These are phyloP conservation scores for Trebouxia gelatinosa DNA, from an alignment of 163 green algal species.

Conservation along the genomic window DNA sequence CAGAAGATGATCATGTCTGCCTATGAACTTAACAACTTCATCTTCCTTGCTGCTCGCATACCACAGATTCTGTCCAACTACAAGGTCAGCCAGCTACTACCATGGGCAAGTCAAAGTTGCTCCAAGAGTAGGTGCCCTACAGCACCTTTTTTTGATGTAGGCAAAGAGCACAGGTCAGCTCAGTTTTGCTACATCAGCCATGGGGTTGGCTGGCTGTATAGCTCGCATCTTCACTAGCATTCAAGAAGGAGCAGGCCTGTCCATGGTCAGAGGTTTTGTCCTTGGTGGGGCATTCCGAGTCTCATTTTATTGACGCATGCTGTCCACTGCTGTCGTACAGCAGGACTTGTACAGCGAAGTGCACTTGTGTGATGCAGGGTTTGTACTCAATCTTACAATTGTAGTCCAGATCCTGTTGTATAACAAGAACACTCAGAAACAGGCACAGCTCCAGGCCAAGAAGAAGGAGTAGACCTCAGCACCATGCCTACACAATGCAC, in stretches of 20 bases:
- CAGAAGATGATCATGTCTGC: constrained; percentile 29
- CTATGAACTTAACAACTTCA: constrained; percentile 74
- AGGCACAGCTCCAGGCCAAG: not conserved
- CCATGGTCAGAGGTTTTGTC: constrained; percentile 75
- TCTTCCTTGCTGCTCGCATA: constrained; percentile 72
- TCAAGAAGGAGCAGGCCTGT: constrained; percentile 65
- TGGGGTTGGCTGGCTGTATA: constrained; percentile 66
- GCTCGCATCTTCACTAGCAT: constrained; percentile 82
- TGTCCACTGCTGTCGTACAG: constrained; percentile 2
- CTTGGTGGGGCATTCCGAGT: constrained; percentile 60
- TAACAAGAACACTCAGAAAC: constrained; percentile 12
- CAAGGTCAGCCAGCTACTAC: no score
- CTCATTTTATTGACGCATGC: not conserved
- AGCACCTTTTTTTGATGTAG: constrained; percentile 6
- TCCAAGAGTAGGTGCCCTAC: not conserved
- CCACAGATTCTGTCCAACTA: constrained; percentile 78
- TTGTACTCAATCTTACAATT: constrained; percentile 60
- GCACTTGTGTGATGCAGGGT: constrained; percentile 35
- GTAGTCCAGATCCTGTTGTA: constrained; percentile 61
- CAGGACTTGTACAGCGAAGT: no score
- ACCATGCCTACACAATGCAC: no score
- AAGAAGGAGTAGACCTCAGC: not conserved
- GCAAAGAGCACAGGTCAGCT: constrained; percentile 75
- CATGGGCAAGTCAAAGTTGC: not conserved
- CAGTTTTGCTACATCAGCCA: constrained; percentile 55